phyloP scores from a whole-genome alignment of 192 early-diverging fungal species.

The Rhizophagus sp. region DNA sequence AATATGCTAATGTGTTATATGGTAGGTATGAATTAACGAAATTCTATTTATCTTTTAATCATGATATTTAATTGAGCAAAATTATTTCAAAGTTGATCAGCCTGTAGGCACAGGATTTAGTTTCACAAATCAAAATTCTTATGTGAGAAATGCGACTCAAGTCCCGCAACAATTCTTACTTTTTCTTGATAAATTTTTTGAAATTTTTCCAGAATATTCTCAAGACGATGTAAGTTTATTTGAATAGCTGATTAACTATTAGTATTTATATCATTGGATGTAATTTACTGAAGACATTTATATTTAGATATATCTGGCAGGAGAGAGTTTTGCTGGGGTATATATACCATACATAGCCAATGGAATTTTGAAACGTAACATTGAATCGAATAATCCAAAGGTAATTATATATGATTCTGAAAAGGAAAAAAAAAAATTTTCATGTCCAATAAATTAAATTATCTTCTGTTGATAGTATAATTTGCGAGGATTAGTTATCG shows the following conservation, averaged over 20 bases:
- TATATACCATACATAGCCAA: conserved; percentile 62
- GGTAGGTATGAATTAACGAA: conserved; percentile 35
- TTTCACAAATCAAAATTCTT: conserved; percentile 37
- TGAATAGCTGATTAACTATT: not conserved
- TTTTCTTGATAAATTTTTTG: conserved; percentile 52
- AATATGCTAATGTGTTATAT: conserved; percentile 60
- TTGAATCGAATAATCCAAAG: conserved; percentile 27
- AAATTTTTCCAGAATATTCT: conserved; percentile 51
- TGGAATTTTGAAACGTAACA: conserved; percentile 38
- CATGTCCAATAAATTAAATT: not conserved
- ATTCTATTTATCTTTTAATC: not conserved
- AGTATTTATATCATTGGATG: not conserved
- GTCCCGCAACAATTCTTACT: conserved; percentile 42
- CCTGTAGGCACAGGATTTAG: conserved; percentile 67
- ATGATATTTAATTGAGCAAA: not conserved
- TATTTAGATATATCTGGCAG: conserved; percentile 58
- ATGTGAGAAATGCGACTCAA: conserved; percentile 39
- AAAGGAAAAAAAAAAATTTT: not conserved
- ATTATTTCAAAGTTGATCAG: conserved; percentile 55
- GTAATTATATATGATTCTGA: conserved; percentile 1
- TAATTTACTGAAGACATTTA: not conserved
- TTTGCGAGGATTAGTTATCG: conserved; percentile 57
- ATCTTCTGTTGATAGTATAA: conserved; percentile 40
- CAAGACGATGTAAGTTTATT: conserved; percentile 41
- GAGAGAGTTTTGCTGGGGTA: conserved; percentile 65